These are phyloP conservation scores for Apium graveolens DNA, from an alignment of 129 eudicot genomes.

Conservation along the genomic window DNA sequence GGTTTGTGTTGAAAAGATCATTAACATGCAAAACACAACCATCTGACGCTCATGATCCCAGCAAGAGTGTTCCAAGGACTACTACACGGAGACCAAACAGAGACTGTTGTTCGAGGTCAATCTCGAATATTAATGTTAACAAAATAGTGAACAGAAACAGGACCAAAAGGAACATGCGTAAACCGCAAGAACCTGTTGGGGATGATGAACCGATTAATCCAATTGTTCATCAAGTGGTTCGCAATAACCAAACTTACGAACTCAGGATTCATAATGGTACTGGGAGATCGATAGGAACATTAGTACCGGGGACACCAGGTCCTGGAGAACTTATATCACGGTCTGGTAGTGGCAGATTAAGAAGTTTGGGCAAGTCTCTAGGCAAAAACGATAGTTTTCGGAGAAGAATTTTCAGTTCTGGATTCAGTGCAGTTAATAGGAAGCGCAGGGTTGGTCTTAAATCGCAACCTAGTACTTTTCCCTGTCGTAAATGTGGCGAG, in stretches of 20 bases:
- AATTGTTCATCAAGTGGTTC: constrained; percentile 66
- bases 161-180: constrained; percentile 59
- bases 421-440: constrained; percentile 26
- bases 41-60: constrained; percentile 64
- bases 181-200: constrained; percentile 37
- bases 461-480: constrained; percentile 31
- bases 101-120: constrained; percentile 58
- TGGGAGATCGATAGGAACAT: constrained; percentile 43
- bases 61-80: constrained; percentile 25
- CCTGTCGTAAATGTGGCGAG: constrained; percentile 77
- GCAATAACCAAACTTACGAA: constrained; percentile 54
- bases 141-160: constrained; percentile 51
- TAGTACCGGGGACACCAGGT: constrained; percentile 74
- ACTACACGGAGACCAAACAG: not conserved
- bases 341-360: constrained; percentile 5
- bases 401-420: constrained; percentile 18
- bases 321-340: constrained; percentile 40
- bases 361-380: constrained; percentile 26
- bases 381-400: constrained; percentile 26
- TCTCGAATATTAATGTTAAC: constrained; percentile 60
- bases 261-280: constrained; percentile 40
- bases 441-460: constrained; percentile 46
- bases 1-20: constrained; percentile 66
- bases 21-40: constrained; percentile 63
- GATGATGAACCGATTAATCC: constrained; percentile 72